Evolutionary conservation across 2,329 filamentous ascomycete species (phyloP).

Genomic region (Amauroascus niger): DNA sequence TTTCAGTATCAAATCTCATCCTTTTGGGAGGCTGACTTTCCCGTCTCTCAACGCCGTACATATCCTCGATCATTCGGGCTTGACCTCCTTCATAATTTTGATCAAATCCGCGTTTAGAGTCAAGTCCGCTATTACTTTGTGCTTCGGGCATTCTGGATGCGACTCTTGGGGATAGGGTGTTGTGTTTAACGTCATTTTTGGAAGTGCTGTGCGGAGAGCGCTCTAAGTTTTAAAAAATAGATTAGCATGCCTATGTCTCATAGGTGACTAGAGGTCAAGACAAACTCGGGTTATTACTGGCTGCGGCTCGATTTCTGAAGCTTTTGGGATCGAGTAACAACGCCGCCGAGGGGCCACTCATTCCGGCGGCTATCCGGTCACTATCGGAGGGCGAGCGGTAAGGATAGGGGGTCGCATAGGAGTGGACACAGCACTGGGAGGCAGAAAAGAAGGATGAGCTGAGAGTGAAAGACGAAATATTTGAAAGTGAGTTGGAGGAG

Average conservation of each 20-base stretch:
- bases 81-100: slow-evolving; percentile 22
- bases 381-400: neutral
- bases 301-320: slow-evolving; percentile 27
- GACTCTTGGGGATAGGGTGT: neutral
- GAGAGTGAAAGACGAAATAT: neutral
- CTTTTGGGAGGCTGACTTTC: slow-evolving; percentile 54
- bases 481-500: slow-evolving; percentile 13
- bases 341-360: slow-evolving; percentile 29
- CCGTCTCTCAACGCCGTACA: slow-evolving; percentile 66
- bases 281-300: slow-evolving; percentile 12
- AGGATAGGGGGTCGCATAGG: neutral
- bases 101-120: slow-evolving; percentile 25
- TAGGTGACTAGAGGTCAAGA: neutral
- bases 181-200: slow-evolving; percentile 2
- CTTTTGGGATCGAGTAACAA: slow-evolving; percentile 38
- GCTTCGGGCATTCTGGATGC: neutral
- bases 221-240: neutral
- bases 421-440: neutral
- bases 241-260: neutral
- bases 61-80: slow-evolving; percentile 54
- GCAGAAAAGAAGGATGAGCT: neutral
- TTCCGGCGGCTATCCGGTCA: slow-evolving; percentile 1
- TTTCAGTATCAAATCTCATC: slow-evolving; percentile 44
- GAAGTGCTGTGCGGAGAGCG: neutral
- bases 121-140: slow-evolving; percentile 5